phyloP scores from a whole-genome alignment of 139 green algal genomes.

The Chlorella sp. region DNA sequence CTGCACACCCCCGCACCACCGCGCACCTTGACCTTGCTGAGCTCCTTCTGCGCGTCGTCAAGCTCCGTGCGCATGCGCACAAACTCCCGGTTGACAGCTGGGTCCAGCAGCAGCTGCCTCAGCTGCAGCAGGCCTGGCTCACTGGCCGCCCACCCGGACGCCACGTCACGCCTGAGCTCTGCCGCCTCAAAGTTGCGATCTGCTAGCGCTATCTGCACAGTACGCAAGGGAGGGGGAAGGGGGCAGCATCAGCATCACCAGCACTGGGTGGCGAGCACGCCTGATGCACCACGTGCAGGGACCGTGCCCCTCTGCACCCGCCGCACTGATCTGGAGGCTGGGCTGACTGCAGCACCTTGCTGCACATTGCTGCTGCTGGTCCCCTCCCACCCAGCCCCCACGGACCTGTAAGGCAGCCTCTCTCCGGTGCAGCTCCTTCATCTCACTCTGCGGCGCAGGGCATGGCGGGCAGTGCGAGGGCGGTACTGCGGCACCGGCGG shows the following conservation, averaged over 20 bases:
- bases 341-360: too few species aligned
- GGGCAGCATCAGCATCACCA: background rate
- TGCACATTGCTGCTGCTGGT: too few species aligned
- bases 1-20: too few species aligned
- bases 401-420: constrained; percentile 23
- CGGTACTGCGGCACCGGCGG: too few species aligned
- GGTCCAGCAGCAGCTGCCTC: constrained; percentile 66
- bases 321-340: too few species aligned
- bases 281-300: too few species aligned
- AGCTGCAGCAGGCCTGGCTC: constrained; percentile 47
- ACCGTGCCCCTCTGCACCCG: too few species aligned
- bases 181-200: constrained; percentile 44
- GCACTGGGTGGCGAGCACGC: background rate
- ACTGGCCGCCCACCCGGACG: constrained; percentile 14
- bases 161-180: constrained; percentile 36
- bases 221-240: background rate
- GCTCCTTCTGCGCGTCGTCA: constrained; percentile 46
- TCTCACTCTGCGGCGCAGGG: constrained; percentile 25
- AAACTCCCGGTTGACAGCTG: constrained; percentile 62
- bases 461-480: too few species aligned
- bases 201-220: constrained; percentile 35
- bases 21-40: constrained; percentile 24
- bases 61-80: constrained; percentile 41
- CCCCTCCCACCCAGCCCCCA: too few species aligned
- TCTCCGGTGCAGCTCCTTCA: constrained; percentile 12